These are phyloP conservation scores for Castanea mollissima DNA, from an alignment of 306 rosid genomes.

Conservation along the genomic window DNA sequence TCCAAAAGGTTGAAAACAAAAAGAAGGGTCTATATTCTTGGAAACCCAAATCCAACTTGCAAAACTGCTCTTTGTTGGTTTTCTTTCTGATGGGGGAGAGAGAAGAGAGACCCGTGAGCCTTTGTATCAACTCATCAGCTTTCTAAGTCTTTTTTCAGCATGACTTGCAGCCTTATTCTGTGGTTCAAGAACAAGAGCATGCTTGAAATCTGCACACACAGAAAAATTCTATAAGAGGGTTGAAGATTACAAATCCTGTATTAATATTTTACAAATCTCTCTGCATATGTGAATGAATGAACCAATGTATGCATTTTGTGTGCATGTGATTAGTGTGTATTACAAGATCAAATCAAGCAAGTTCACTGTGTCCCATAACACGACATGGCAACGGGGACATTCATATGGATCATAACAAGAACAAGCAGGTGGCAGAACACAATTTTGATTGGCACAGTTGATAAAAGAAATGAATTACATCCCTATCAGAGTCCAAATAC, in stretches of 20 bases:
- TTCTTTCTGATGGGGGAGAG: background rate
- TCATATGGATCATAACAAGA: background rate
- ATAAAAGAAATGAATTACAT: background rate
- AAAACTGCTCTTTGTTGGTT: background rate
- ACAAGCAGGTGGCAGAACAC: background rate
- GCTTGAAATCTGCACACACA: constrained; percentile 68
- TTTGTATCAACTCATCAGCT: constrained; percentile 44
- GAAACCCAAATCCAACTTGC: background rate
- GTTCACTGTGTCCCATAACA: background rate
- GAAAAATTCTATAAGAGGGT: background rate
- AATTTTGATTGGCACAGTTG: background rate
- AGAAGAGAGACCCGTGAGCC: background rate
- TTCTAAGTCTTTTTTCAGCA: constrained; percentile 63
- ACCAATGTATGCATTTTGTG: background rate
- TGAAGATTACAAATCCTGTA: background rate
- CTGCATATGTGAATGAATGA: background rate
- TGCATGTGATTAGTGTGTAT: background rate
- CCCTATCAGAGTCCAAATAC: background rate
- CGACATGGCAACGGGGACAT: background rate
- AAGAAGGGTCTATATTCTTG: background rate
- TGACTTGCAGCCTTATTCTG: constrained; percentile 62
- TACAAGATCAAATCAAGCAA: no score
- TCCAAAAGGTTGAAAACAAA: background rate
- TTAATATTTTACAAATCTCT: background rate
- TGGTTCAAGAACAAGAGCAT: constrained; percentile 83